Evolutionary conservation across 768 basidiomycete species (phyloP).

Genomic region (Pleurotus pulmonarius): DNA sequence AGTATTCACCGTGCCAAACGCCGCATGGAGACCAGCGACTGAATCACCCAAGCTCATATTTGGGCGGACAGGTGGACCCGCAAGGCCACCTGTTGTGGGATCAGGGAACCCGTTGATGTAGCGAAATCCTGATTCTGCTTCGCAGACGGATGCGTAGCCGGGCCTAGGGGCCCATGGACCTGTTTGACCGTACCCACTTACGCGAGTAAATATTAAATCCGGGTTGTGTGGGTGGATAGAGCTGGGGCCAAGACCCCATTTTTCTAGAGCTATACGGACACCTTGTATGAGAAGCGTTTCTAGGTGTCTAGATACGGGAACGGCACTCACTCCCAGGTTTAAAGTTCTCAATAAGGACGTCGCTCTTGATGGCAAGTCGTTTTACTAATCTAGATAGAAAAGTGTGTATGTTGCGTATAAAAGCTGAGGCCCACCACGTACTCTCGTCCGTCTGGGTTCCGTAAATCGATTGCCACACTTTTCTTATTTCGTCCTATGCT

Average conservation of each 20-base stretch:
- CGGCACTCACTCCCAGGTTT: conserved; percentile 57
- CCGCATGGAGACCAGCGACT: conserved; percentile 67
- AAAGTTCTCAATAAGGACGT: conserved; percentile 71
- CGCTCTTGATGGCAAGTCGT: conserved; percentile 55
- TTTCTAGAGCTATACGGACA: conserved; percentile 51
- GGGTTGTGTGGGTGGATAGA: conserved; percentile 72
- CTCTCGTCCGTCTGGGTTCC: conserved; percentile 52
- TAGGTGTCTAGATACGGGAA: too few relatives aligned
- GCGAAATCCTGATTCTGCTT: conserved; percentile 72
- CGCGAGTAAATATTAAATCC: conserved; percentile 85
- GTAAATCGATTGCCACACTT: conserved; percentile 64
- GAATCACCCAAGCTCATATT: conserved; percentile 75
- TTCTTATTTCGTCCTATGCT: conserved; percentile 73
- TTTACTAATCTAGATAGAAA: conserved; percentile 47
- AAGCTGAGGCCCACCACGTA: conserved; percentile 20
- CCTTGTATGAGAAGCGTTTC: too few relatives aligned
- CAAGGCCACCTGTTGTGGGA: conserved; percentile 44
- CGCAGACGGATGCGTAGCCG: conserved; percentile 73
- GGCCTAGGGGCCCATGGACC: conserved; percentile 70
- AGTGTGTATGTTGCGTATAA: neutral
- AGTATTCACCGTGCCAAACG: conserved; percentile 59
- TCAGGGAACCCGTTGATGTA: conserved; percentile 69
- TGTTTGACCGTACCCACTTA: conserved; percentile 73
- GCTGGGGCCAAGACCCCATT: conserved; percentile 60
- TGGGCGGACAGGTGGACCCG: conserved; percentile 63